phyloP scores from a whole-genome alignment of 148 eudicot genomes.

The Heliosperma pusillum region DNA sequence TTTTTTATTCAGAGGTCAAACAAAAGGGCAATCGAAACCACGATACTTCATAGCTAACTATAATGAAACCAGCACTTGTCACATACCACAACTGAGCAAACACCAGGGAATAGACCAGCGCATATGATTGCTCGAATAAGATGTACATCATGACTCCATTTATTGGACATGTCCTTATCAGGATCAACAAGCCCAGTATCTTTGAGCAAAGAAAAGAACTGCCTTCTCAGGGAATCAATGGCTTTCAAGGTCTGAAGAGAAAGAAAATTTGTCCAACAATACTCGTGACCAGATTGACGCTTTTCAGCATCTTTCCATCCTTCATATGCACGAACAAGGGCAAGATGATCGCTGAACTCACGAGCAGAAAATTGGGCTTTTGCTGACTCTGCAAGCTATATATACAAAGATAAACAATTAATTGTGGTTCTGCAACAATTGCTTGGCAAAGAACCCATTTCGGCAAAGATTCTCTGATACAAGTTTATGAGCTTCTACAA shows the following conservation, averaged over 20 bases:
- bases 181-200: slow-evolving; percentile 71
- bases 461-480: background rate
- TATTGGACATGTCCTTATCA: slow-evolving; percentile 53
- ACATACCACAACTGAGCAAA: slow-evolving; percentile 89
- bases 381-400: slow-evolving; percentile 94
- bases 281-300: slow-evolving; percentile 70
- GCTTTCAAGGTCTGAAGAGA: slow-evolving; percentile 85
- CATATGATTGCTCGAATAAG: slow-evolving; percentile 78
- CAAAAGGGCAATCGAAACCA: background rate
- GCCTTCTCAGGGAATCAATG: slow-evolving; percentile 85
- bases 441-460: background rate
- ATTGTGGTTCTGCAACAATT: background rate
- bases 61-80: slow-evolving; percentile 1
- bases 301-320: slow-evolving; percentile 96
- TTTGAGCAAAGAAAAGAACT: slow-evolving; percentile 65
- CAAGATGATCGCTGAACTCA: slow-evolving; percentile 92
- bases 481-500: background rate
- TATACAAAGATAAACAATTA: slow-evolving; percentile 11
- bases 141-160: slow-evolving; percentile 78
- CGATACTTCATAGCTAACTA: background rate
- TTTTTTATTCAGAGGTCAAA: background rate
- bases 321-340: slow-evolving; percentile 79
- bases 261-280: slow-evolving; percentile 92
- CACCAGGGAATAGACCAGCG: slow-evolving; percentile 87
- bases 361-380: slow-evolving; percentile 87